These are phyloP conservation scores for Polysphondylium violaceum DNA, from an alignment of 78 protist genomes.

Conservation along the genomic window DNA sequence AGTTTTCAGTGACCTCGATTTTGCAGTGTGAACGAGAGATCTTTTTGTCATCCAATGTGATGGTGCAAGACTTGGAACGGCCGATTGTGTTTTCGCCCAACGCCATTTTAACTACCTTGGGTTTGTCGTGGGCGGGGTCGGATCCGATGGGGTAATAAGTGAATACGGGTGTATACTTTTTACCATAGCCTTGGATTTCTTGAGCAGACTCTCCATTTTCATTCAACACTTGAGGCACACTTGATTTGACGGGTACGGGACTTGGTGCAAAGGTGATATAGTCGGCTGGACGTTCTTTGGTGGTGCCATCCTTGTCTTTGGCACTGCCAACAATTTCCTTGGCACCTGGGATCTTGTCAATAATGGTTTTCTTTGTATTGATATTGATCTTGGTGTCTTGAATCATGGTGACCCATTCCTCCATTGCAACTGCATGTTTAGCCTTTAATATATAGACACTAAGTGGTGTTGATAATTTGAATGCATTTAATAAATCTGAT, in stretches of 20 bases:
- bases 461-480: constrained; percentile 64
- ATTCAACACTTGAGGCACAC: neutral
- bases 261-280: no score
- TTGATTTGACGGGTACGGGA: constrained; percentile 1
- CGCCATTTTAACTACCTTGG: constrained; percentile 8
- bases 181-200: constrained; percentile 29
- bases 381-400: neutral
- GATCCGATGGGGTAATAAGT: neutral
- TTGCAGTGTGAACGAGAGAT: constrained; percentile 63
- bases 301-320: neutral
- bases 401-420: constrained; percentile 49
- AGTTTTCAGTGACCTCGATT: constrained; percentile 51
- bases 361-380: neutral
- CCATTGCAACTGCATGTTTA: constrained; percentile 62
- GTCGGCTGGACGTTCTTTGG: no score
- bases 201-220: neutral
- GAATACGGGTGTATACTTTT: constrained; percentile 27
- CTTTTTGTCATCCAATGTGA: constrained; percentile 34
- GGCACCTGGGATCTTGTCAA: constrained; percentile 8
- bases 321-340: no score
- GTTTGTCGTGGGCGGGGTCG: constrained; percentile 22
- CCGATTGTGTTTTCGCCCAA: constrained; percentile 53
- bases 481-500: constrained; percentile 38
- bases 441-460: constrained; percentile 69
- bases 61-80: constrained; percentile 58